Evolutionary conservation across 2,329 filamentous ascomycete species (phyloP).

Genomic region (Nemania sp.): DNA sequence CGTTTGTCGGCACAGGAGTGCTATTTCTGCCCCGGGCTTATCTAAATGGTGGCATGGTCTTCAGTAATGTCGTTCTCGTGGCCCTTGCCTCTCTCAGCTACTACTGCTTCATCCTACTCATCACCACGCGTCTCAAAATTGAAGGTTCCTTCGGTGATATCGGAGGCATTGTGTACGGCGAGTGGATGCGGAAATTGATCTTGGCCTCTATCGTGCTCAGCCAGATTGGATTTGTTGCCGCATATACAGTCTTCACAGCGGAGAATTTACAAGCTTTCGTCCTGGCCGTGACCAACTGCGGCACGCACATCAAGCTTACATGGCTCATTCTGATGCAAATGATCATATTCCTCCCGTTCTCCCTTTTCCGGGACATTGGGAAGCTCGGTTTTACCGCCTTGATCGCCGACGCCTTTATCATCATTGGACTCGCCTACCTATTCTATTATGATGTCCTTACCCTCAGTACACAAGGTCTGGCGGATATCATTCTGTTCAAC

Average conservation of each 20-base stretch:
- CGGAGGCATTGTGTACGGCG: constrained; percentile 87
- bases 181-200: constrained; percentile 85
- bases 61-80: constrained; percentile 90
- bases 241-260: constrained; percentile 95
- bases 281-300: constrained; percentile 85
- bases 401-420: constrained; percentile 90
- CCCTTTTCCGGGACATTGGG: constrained; percentile 92
- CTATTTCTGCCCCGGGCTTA: constrained; percentile 92
- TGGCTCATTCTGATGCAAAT: constrained; percentile 94
- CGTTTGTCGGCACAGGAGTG: constrained; percentile 95
- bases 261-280: constrained; percentile 96
- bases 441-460: constrained; percentile 95
- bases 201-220: constrained; percentile 91
- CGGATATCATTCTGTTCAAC: constrained; percentile 92
- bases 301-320: constrained; percentile 81
- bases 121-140: constrained; percentile 80
- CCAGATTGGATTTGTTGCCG: constrained; percentile 91
- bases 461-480: constrained; percentile 72
- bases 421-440: constrained; percentile 87
- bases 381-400: constrained; percentile 95
- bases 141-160: constrained; percentile 98
- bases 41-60: constrained; percentile 95
- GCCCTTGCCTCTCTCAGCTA: constrained; percentile 85
- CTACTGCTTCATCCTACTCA: constrained; percentile 94
- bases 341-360: constrained; percentile 91